Conservation (phyloP, 1,284 basidiomycete species). For the Rhizoctonia solani region DNA sequence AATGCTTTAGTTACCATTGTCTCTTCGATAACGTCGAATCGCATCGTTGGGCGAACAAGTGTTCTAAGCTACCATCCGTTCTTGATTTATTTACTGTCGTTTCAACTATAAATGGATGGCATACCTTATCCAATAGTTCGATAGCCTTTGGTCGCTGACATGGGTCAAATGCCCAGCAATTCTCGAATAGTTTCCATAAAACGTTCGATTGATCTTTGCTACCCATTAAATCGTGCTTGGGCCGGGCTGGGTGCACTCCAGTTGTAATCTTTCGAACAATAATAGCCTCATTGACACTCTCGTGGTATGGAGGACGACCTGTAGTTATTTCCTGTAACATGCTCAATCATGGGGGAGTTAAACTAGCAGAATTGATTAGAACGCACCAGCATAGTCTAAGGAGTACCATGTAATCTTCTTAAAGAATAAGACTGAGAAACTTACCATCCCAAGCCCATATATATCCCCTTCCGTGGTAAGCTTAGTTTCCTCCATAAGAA, state of each 20-base stretch:
- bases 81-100: no score
- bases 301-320: neutral
- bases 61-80: no score
- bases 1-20: no score
- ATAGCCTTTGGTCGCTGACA: neutral
- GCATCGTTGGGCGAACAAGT: no score
- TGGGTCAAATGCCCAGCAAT: neutral
- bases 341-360: no score
- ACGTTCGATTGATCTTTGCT: neutral
- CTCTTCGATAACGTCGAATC: no score
- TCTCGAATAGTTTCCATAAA: neutral
- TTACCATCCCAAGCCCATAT: constrained; percentile 23
- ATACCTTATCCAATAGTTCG: no score
- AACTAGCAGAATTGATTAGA: neutral
- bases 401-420: constrained; percentile 1
- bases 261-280: neutral
- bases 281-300: neutral
- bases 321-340: constrained; percentile 4
- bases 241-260: neutral
- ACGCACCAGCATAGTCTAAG: neutral
- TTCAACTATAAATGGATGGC: no score
- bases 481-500: neutral
- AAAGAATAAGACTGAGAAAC: neutral
- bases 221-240: neutral
- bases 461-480: neutral